Base-by-base conservation (phyloP, 345 rosid genomes). In the Eucalyptus camaldulensis region DNA sequence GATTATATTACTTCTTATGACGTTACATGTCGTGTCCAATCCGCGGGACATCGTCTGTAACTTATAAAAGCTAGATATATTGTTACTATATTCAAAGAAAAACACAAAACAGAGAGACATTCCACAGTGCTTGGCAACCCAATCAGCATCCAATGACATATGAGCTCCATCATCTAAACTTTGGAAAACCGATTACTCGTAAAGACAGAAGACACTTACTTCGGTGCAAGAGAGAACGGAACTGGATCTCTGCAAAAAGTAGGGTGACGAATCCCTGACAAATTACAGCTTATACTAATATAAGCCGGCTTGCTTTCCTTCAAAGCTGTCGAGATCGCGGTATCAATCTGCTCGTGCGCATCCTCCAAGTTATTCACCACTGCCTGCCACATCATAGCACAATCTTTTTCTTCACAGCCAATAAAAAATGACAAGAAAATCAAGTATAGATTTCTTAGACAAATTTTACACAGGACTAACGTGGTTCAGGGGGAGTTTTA, bases 321-420 rank as follows among this genome's bases (percentile, higher is more conserved):
- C 92, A 95, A 87, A 85, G 97, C 97, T 25, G 96, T 95, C 10
- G 97, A 95, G 69, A 95, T 95, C 2, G 97, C 96, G 0, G 95
- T 95, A 91, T 95, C 97, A 51, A 95, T 91, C 15, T 89, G 95
- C 88, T 95, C 96, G 58, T 95, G 96, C 5, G 95, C 97, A 88
- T 95, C 97, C n/a, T 94, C 96, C 93, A 95, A 92, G 89, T 95
- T 94, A 88, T 94, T 95, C 91, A 95, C 95, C 86, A 95, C 95
- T 37, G 95, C 97, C 97, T 95, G 93, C 62, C 87, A 88, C 56
- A 62, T 49, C 6, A 86, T 62, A 69, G 86, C 43, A 76, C 87
- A 14, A 43, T 37, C 29, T 43, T 15, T 15, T 24, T 76, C 85
- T 76, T 76, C 85, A 76, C 85, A 40, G 29, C 8, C 85, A 40